Percentiles rank a stretch among this genome's conserved stretches.
Evolutionary conservation across 192 early-diverging fungal genomes (phyloP).

Genomic region (Coemansia sp.): DNA sequence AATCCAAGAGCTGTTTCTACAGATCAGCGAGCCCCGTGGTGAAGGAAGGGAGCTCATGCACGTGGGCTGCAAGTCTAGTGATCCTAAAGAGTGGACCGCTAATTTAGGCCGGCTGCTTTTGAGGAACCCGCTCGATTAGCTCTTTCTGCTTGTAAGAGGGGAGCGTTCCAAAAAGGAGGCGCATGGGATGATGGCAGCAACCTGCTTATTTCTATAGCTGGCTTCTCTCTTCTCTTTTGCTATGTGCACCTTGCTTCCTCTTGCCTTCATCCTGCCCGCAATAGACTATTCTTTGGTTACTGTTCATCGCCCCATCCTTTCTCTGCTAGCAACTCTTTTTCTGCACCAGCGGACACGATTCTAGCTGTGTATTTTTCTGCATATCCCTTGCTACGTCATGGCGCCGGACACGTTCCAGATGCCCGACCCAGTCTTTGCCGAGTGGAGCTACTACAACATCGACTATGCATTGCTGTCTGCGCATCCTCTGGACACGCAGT

Average conservation of each 20-base stretch:
- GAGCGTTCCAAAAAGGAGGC: slow-evolving; percentile 14
- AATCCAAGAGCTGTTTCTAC: neutral
- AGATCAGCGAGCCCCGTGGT: neutral
- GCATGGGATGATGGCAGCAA: slow-evolving; percentile 11
- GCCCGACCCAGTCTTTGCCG: slow-evolving; percentile 42
- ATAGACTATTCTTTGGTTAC: neutral
- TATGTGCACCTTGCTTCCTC: neutral
- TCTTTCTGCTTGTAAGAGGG: neutral
- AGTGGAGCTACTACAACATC: slow-evolving; percentile 49
- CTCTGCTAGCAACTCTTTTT: neutral
- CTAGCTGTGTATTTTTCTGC: neutral
- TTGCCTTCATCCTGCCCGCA: slow-evolving; percentile 1
- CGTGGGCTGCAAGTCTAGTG: neutral
- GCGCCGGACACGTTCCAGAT: slow-evolving; percentile 18
- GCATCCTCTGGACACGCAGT: slow-evolving; percentile 11
- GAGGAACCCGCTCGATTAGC: neutral
- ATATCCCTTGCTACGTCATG: neutral
- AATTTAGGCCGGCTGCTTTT: neutral
- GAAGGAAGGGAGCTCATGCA: neutral
- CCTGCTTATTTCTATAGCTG: neutral
- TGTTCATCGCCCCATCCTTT: neutral
- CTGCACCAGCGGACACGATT: neutral
- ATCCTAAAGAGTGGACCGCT: neutral
- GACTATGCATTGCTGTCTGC: slow-evolving; percentile 23
- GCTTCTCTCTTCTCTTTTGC: slow-evolving; percentile 1